Evolutionary conservation across 1,284 basidiomycete species (phyloP).

Genomic region (Cerioporus squamosus): DNA sequence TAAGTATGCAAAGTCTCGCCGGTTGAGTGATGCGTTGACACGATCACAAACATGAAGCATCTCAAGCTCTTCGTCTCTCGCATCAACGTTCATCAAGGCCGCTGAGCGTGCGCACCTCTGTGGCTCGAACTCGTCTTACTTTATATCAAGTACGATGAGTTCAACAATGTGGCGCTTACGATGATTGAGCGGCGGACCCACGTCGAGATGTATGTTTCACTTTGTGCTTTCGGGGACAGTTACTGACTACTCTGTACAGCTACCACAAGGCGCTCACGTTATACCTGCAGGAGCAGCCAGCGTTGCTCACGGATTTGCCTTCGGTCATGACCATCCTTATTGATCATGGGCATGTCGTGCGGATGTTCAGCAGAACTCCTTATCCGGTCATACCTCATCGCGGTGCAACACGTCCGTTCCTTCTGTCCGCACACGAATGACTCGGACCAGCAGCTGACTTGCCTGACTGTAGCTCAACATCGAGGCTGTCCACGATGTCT

Average conservation of each 20-base stretch:
- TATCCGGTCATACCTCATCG: constrained; percentile 95
- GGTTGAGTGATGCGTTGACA: not conserved
- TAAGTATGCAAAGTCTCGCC: constrained; percentile 44
- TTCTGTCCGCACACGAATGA: too few species aligned
- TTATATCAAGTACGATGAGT: constrained; percentile 98
- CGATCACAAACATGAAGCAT: constrained; percentile 89
- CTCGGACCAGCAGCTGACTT: not conserved
- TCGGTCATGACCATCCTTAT: constrained; percentile 92
- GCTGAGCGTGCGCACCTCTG: constrained; percentile 96
- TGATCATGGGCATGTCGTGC: constrained; percentile 93
- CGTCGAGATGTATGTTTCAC: constrained; percentile 81
- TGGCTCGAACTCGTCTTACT: constrained; percentile 99
- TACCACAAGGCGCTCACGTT: constrained; percentile 90
- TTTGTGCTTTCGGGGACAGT: not conserved
- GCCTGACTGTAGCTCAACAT: constrained; percentile 77
- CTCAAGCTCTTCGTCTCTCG: constrained; percentile 97
- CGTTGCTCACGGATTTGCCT: constrained; percentile 90
- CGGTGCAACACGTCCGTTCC: constrained; percentile 86
- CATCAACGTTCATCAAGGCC: constrained; percentile 97
- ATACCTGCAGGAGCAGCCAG: constrained; percentile 94
- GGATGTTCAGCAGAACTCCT: constrained; percentile 95
- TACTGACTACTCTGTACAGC: constrained; percentile 41
- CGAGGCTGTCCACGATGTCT: constrained; percentile 96
- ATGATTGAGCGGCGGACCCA: constrained; percentile 99
- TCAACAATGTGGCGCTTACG: constrained; percentile 93